Evolutionary conservation across 805 yeast species (phyloP).

Genomic region (Saccharomycopsis microspora): DNA sequence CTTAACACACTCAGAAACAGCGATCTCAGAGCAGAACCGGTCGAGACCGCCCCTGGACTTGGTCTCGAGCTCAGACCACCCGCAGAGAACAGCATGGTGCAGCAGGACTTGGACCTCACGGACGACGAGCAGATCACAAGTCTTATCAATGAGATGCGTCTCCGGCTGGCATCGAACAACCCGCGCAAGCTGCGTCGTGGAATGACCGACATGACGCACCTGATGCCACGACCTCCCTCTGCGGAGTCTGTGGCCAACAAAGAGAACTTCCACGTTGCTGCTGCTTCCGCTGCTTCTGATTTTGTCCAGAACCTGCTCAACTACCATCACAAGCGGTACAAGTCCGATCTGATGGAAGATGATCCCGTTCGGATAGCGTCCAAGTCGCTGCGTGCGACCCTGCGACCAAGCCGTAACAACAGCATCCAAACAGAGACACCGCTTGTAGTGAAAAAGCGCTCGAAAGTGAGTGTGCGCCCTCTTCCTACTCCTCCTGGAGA

Average conservation of each 20-base stretch:
- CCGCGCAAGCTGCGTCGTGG: slow-evolving; percentile 13
- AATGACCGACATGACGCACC: slow-evolving; percentile 11
- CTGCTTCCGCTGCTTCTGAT: background rate
- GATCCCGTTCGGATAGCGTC: background rate
- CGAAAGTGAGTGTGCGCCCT: background rate
- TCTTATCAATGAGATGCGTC: slow-evolving; percentile 15
- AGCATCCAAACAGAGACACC: slow-evolving; percentile 6
- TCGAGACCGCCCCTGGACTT: background rate
- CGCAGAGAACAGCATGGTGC: slow-evolving; percentile 1
- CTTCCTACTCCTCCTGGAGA: background rate
- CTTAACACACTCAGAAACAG: slow-evolving; percentile 13
- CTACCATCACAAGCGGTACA: slow-evolving; percentile 15
- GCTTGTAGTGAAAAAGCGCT: slow-evolving; percentile 1
- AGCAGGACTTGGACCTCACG: slow-evolving; percentile 13
- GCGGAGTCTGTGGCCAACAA: background rate
- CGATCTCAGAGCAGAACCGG: slow-evolving; percentile 7
- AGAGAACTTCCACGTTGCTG: background rate
- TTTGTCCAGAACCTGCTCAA: slow-evolving; percentile 3
- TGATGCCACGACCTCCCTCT: background rate
- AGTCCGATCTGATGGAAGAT: slow-evolving; percentile 14
- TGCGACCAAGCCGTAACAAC: background rate
- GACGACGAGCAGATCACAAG: slow-evolving; percentile 16
- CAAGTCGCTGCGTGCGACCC: too few species aligned
- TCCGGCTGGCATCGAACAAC: slow-evolving; percentile 1
- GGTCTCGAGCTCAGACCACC: slow-evolving; percentile 13